These are phyloP conservation scores for Ganoderma sinense DNA, from an alignment of 1,284 basidiomycete genomes.

Conservation along the genomic window DNA sequence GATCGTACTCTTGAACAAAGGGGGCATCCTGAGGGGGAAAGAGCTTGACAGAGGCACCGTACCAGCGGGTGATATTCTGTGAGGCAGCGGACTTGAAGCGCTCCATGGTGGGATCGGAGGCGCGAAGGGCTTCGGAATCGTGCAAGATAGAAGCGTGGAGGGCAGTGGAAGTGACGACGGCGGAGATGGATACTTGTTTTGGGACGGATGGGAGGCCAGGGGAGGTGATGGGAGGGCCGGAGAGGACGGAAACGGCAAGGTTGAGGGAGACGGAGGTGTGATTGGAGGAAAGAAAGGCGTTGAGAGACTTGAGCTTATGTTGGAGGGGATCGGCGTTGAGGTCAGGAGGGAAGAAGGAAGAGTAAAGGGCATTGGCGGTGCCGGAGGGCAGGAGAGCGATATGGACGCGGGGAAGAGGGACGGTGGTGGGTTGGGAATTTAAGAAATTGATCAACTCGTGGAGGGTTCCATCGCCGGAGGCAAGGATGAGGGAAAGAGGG, in stretches of 20 bases:
- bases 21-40: slow-evolving; percentile 47
- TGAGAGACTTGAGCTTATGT: slow-evolving; percentile 64
- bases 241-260: slow-evolving; percentile 63
- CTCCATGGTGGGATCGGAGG: slow-evolving; percentile 77
- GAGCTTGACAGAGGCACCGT: slow-evolving; percentile 66
- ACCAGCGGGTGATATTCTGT: slow-evolving; percentile 81
- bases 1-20: slow-evolving; percentile 71
- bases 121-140: slow-evolving; percentile 81
- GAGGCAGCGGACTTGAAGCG: slow-evolving; percentile 88
- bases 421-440: slow-evolving; percentile 38
- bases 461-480: slow-evolving; percentile 92
- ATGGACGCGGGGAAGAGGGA: slow-evolving; percentile 37
- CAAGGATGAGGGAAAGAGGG: slow-evolving; percentile 60
- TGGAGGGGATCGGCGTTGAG: slow-evolving; percentile 37
- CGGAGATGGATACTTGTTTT: slow-evolving; percentile 49
- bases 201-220: slow-evolving; percentile 19
- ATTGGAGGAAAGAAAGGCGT: slow-evolving; percentile 49
- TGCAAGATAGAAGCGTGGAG: slow-evolving; percentile 90
- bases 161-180: slow-evolving; percentile 78
- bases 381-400: slow-evolving; percentile 80
- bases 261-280: slow-evolving; percentile 56
- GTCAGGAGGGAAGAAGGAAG: slow-evolving; percentile 60
- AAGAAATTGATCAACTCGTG: slow-evolving; percentile 83
- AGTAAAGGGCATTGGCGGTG: slow-evolving; percentile 95
- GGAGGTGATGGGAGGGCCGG: slow-evolving; percentile 40